These are phyloP conservation scores for Colletotrichum sp. DNA, from an alignment of 2,329 filamentous ascomycete genomes.

Conservation along the genomic window DNA sequence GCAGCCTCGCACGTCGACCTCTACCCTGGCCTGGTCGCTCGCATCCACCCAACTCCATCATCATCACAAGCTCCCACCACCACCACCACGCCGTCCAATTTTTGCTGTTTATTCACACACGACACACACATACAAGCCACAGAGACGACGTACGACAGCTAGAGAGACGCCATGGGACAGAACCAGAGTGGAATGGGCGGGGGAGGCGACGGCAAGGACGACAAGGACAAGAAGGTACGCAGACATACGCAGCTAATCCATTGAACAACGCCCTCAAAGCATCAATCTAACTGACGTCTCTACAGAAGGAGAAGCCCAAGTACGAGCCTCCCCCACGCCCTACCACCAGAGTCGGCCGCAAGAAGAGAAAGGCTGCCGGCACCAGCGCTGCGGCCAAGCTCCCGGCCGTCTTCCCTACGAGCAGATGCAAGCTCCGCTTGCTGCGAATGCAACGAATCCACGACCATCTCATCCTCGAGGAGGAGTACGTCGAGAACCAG, in stretches of 20 bases:
- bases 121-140: not conserved
- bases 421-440: slow-evolving; percentile 95
- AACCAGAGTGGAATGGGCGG: slow-evolving; percentile 87
- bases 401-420: slow-evolving; percentile 91
- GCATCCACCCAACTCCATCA: slow-evolving; percentile 26
- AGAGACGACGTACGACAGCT: not conserved
- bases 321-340: slow-evolving; percentile 98
- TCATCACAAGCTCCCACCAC: slow-evolving; percentile 15
- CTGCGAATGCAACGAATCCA: slow-evolving; percentile 98
- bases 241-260: no score
- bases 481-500: slow-evolving; percentile 99
- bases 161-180: slow-evolving; percentile 70
- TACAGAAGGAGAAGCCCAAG: slow-evolving; percentile 98
- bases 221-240: slow-evolving; percentile 95
- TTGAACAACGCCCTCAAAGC: no score
- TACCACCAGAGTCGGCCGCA: slow-evolving; percentile 94
- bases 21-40: slow-evolving; percentile 24
- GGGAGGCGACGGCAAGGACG: slow-evolving; percentile 77
- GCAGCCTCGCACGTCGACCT: slow-evolving; percentile 22
- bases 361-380: slow-evolving; percentile 96
- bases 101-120: not conserved
- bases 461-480: slow-evolving; percentile 94
- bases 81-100: not conserved
- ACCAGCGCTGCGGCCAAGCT: slow-evolving; percentile 96
- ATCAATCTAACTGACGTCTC: not conserved